phyloP scores from a whole-genome alignment of 148 eudicot genomes.

The Fagopyrum tataricum region DNA sequence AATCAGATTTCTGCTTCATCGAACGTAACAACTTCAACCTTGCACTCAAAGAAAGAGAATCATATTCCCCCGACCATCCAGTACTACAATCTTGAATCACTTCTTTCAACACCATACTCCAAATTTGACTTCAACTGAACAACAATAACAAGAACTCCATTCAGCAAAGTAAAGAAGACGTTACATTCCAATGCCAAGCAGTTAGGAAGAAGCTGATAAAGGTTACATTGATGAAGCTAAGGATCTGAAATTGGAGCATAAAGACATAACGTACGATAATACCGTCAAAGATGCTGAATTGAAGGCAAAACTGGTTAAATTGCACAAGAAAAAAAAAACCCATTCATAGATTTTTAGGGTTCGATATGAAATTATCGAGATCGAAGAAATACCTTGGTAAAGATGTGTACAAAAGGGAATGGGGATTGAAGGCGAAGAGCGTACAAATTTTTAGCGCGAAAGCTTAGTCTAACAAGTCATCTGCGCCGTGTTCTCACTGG shows the following conservation, averaged over 20 bases:
- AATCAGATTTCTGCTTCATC: slow-evolving; percentile 1
- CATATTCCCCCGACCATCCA: slow-evolving; percentile 47
- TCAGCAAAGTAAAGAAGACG: background rate
- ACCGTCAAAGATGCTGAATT: background rate
- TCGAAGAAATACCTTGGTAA: background rate
- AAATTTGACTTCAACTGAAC: background rate
- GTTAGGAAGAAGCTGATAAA: background rate
- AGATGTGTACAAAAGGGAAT: background rate
- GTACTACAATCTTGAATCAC: background rate
- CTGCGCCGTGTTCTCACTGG: background rate
- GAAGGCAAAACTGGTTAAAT: background rate
- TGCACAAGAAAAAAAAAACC: background rate
- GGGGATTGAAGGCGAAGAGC: background rate
- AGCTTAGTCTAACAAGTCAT: background rate
- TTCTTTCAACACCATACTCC: background rate
- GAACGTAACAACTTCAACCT: slow-evolving; percentile 38
- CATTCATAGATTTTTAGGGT: background rate
- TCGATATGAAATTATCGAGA: background rate
- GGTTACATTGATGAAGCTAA: background rate
- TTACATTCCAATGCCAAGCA: background rate
- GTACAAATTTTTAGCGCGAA: background rate
- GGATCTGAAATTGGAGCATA: background rate
- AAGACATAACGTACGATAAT: background rate
- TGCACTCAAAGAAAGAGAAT: slow-evolving; percentile 45
- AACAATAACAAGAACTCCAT: background rate